phyloP scores from a whole-genome alignment of 179 eudicot genomes.

The Kewa caespitosa region DNA sequence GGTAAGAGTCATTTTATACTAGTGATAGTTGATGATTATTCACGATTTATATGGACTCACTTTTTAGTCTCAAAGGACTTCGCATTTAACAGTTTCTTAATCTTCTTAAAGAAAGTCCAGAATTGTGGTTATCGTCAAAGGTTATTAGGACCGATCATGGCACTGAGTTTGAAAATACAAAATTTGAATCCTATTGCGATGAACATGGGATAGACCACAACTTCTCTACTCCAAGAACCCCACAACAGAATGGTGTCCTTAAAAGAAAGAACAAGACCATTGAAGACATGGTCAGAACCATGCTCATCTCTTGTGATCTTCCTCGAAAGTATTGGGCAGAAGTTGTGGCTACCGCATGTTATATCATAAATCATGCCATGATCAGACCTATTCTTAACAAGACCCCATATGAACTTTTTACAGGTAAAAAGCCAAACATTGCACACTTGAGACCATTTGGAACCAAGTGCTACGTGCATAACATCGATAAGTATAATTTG shows the following conservation, averaged over 20 bases:
- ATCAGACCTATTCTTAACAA: background rate
- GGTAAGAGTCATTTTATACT: background rate
- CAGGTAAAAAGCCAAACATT: too few relatives aligned
- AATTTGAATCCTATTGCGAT: background rate
- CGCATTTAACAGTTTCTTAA: background rate
- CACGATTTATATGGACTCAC: background rate
- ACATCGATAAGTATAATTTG: too few relatives aligned
- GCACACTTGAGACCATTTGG: too few relatives aligned
- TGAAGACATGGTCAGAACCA: background rate
- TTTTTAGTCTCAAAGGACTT: background rate
- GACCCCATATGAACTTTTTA: slow-evolving; percentile 36
- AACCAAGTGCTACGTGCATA: too few relatives aligned
- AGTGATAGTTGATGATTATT: slow-evolving; percentile 11
- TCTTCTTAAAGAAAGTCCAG: background rate
- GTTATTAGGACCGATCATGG: background rate
- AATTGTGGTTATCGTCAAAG: background rate
- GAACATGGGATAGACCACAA: background rate
- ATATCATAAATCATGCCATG: background rate
- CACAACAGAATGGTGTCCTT: slow-evolving; percentile 2
- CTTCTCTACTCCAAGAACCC: background rate
- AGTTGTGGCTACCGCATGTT: background rate
- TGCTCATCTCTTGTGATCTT: background rate
- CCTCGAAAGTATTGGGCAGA: background rate
- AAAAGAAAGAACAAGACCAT: background rate
- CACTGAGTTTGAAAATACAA: background rate